Evolutionary conservation across 192 early-diverging fungal genomes (phyloP).

Genomic region (Gigaspora rosea): DNA sequence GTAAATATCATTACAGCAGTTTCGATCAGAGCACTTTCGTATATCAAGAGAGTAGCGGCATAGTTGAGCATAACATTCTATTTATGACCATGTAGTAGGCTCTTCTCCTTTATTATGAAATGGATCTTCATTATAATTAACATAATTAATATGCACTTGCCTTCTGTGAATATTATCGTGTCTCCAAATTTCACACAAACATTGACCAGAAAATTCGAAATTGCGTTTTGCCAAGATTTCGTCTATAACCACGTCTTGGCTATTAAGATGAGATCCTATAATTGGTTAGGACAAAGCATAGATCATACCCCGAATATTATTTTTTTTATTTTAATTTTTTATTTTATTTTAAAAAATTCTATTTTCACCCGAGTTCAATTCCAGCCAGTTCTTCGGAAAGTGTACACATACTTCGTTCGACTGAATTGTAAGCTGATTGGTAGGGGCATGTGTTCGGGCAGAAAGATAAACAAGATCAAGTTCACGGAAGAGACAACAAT

Average conservation of each 20-base stretch:
- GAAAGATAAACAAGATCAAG: constrained; percentile 5
- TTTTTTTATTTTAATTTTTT: no score
- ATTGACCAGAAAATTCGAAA: not conserved
- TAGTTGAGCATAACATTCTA: no score
- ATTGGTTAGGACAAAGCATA: no score
- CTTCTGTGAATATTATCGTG: not conserved
- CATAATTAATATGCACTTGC: no score
- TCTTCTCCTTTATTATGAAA: no score
- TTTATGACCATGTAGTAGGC: no score
- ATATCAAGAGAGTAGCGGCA: no score
- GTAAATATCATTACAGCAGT: no score
- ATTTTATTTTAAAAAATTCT: no score
- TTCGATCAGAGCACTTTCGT: no score
- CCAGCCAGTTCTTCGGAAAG: not conserved
- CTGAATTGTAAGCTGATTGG: not conserved
- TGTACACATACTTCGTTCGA: not conserved
- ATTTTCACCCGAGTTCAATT: not conserved
- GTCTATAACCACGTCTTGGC: not conserved
- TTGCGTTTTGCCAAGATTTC: not conserved
- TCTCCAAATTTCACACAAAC: not conserved
- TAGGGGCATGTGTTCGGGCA: not conserved
- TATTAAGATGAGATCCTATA: not conserved
- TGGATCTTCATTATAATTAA: no score
- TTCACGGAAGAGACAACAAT: not conserved
- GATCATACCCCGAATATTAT: no score